Evolutionary conservation across 2,329 filamentous ascomycete genomes (phyloP).

Genomic region (Emergomyces pasteurianus): DNA sequence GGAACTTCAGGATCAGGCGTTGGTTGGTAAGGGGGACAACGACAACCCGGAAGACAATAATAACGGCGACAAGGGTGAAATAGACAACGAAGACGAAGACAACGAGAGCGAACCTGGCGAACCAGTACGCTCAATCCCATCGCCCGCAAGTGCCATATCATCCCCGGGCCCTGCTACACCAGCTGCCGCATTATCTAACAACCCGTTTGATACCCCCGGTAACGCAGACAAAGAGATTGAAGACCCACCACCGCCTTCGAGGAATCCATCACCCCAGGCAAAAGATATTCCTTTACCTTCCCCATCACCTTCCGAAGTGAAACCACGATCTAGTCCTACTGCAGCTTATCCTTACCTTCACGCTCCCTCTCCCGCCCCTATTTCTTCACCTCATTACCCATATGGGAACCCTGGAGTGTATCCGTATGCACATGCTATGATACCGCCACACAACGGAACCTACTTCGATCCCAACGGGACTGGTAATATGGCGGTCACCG

Average conservation of each 20-base stretch:
- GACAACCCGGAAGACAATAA: not conserved
- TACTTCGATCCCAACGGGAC: constrained; percentile 20
- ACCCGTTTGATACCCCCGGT: constrained; percentile 6
- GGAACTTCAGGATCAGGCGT: not conserved
- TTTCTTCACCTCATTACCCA: constrained; percentile 11
- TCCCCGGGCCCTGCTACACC: not conserved
- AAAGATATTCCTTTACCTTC: constrained; percentile 3
- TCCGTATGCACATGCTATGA: constrained; percentile 25
- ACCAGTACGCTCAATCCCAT: not conserved
- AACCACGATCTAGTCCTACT: constrained; percentile 7
- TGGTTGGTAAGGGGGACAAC: not conserved
- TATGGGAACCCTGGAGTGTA: constrained; percentile 24
- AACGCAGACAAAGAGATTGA: constrained; percentile 5
- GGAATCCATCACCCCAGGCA: constrained; percentile 4
- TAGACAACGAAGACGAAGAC: not conserved
- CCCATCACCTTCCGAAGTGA: constrained; percentile 8
- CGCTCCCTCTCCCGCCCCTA: constrained; percentile 13
- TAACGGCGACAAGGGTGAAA: not conserved
- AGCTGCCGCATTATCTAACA: not conserved
- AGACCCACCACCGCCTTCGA: constrained; percentile 5
- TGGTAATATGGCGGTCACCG: constrained; percentile 10
- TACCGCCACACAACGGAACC: constrained; percentile 16
- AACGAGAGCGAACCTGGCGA: constrained; percentile 1
- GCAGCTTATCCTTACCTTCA: constrained; percentile 11
- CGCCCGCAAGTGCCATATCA: constrained; percentile 1